These are phyloP conservation scores for Sungouiozyma ichnusensis DNA, from an alignment of 805 yeast genomes.

Conservation along the genomic window DNA sequence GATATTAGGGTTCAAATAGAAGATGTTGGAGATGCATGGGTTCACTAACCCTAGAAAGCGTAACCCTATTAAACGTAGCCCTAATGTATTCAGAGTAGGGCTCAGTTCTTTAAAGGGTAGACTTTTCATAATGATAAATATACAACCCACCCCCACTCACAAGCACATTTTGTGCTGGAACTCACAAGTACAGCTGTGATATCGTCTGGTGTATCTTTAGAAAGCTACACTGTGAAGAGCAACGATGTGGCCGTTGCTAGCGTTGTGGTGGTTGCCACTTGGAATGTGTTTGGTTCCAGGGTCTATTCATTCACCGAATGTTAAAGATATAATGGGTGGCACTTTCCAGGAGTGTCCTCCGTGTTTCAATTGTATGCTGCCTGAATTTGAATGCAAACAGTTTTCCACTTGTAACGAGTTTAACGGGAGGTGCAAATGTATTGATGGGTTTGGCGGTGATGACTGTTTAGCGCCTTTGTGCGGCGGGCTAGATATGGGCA, in stretches of 20 bases:
- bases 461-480: slow-evolving; percentile 86
- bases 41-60: background rate
- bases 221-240: too few relatives aligned
- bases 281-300: background rate
- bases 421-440: slow-evolving; percentile 88
- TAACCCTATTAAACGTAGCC: too few relatives aligned
- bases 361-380: slow-evolving; percentile 89
- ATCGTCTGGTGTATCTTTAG: too few relatives aligned
- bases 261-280: background rate
- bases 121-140: too few relatives aligned
- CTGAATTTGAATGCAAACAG: slow-evolving; percentile 83
- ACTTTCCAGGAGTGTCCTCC: slow-evolving; percentile 52
- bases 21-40: too few relatives aligned
- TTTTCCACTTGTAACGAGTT: slow-evolving; percentile 79
- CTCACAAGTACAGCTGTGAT: too few relatives aligned
- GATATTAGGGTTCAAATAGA: too few relatives aligned
- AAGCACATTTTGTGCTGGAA: too few relatives aligned
- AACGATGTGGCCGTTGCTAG: background rate
- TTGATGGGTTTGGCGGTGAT: slow-evolving; percentile 85
- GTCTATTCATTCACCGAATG: background rate
- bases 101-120: background rate
- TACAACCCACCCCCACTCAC: too few relatives aligned
- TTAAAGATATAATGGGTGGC: background rate
- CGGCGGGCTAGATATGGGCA: slow-evolving; percentile 51
- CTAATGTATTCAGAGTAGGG: too few relatives aligned